These are phyloP conservation scores for Serendipita sp. DNA, from an alignment of 768 basidiomycete genomes.

Conservation along the genomic window DNA sequence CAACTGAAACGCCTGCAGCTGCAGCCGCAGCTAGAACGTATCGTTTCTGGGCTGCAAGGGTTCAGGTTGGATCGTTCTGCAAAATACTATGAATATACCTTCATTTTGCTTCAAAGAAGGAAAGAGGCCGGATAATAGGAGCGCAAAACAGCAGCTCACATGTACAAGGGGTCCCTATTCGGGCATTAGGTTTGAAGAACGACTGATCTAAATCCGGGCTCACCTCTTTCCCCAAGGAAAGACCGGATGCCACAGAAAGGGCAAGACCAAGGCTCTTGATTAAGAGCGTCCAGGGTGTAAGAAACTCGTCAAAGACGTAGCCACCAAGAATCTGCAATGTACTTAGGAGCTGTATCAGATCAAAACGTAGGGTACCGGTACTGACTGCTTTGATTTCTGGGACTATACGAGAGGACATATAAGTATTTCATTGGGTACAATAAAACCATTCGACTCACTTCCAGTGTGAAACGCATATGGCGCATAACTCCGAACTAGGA, in stretches of 20 bases:
- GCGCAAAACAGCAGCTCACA: slow-evolving; percentile 70
- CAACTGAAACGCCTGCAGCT: slow-evolving; percentile 75
- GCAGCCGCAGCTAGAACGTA: slow-evolving; percentile 71
- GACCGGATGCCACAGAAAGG: slow-evolving; percentile 68
- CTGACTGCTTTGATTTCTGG: slow-evolving; percentile 67
- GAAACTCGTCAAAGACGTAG: slow-evolving; percentile 73
- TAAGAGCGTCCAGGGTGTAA: slow-evolving; percentile 73
- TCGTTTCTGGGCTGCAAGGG: slow-evolving; percentile 52
- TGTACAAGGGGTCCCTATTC: slow-evolving; percentile 67
- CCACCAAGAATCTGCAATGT: slow-evolving; percentile 52
- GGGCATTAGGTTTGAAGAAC: slow-evolving; percentile 2
- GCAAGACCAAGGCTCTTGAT: slow-evolving; percentile 76
- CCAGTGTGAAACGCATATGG: slow-evolving; percentile 70
- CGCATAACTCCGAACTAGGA: slow-evolving; percentile 49
- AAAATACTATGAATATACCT: slow-evolving; percentile 27
- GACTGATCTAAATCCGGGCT: slow-evolving; percentile 18
- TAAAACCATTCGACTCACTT: slow-evolving; percentile 33
- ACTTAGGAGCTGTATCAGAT: neutral
- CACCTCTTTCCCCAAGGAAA: slow-evolving; percentile 76
- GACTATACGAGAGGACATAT: slow-evolving; percentile 25
- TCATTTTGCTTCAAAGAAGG: slow-evolving; percentile 63
- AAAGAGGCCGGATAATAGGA: slow-evolving; percentile 49
- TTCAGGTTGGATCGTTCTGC: neutral
- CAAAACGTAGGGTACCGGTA: neutral
- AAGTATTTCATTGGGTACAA: neutral